Conservation (phyloP, 495 filamentous ascomycete species). For the Xylaria longipes region DNA sequence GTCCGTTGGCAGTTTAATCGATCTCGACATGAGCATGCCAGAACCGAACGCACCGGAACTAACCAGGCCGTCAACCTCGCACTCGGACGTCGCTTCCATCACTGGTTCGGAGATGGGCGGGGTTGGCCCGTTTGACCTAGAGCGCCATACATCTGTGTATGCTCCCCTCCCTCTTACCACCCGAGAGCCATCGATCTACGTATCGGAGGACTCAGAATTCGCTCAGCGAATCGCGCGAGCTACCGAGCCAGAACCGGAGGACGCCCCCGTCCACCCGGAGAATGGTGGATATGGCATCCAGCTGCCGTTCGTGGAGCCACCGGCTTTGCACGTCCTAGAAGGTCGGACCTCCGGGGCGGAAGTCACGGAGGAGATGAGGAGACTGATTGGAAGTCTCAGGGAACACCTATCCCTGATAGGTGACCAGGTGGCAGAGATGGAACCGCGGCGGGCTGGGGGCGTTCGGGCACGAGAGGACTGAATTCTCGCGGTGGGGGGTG, state of each 20-base stretch:
- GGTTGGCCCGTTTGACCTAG: constrained; percentile 60
- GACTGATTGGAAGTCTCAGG: constrained; percentile 57
- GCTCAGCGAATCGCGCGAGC: constrained; percentile 18
- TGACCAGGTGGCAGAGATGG: constrained; percentile 40
- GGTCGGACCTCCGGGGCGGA: constrained; percentile 56
- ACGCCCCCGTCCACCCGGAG: constrained; percentile 21
- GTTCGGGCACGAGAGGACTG: constrained; percentile 15
- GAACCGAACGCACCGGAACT: constrained; percentile 44
- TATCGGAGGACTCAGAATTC: constrained; percentile 56
- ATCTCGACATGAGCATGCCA: constrained; percentile 58
- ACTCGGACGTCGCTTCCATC: constrained; percentile 57
- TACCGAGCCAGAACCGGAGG: constrained; percentile 22
- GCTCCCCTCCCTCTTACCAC: constrained; percentile 41
- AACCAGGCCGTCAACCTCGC: constrained; percentile 58
- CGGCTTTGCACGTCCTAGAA: constrained; percentile 57
- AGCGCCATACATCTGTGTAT: constrained; percentile 60
- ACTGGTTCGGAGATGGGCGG: constrained; percentile 54
- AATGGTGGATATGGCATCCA: constrained; percentile 26
- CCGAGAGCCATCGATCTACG: constrained; percentile 59
- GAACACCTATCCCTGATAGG: constrained; percentile 48
- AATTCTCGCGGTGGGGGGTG: not conserved
- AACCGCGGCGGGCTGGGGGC: constrained; percentile 29
- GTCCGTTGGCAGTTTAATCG: constrained; percentile 55
- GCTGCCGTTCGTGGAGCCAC: constrained; percentile 50
- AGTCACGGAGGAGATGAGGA: constrained; percentile 60